Evolutionary conservation across 805 yeast species (phyloP).

Genomic region (Candida piceae): DNA sequence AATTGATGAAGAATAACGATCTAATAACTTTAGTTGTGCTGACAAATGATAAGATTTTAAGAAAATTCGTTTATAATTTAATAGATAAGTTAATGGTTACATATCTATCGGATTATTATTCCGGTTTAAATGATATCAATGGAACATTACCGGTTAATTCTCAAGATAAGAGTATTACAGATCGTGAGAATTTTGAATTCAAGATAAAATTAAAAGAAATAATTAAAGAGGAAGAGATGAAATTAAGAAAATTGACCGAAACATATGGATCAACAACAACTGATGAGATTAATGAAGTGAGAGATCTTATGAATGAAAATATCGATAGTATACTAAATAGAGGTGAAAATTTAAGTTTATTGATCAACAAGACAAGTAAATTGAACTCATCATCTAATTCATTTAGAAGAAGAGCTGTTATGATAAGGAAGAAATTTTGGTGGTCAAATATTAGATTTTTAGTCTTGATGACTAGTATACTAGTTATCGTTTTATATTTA

Average conservation of each 20-base stretch:
- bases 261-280: constrained; percentile 30
- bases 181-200: constrained; percentile 35
- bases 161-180: background rate
- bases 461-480: constrained; percentile 23
- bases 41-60: constrained; percentile 39
- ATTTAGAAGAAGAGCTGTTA: constrained; percentile 64
- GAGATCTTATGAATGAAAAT: constrained; percentile 66
- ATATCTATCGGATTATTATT: constrained; percentile 28
- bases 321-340: constrained; percentile 67
- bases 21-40: constrained; percentile 48
- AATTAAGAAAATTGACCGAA: constrained; percentile 36
- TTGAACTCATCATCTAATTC: constrained; percentile 62
- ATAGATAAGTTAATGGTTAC: constrained; percentile 47
- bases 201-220: constrained; percentile 53
- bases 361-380: constrained; percentile 76
- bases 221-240: constrained; percentile 48
- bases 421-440: constrained; percentile 66
- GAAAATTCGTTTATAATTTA: constrained; percentile 41
- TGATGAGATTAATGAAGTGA: constrained; percentile 59
- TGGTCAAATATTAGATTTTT: constrained; percentile 50
- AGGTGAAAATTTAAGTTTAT: constrained; percentile 67
- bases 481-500: constrained; percentile 36
- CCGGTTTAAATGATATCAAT: background rate
- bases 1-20: constrained; percentile 38
- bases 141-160: constrained; percentile 26